Evolutionary conservation across 2,329 filamentous ascomycete species (phyloP), one percentile per base, ranked within the genome.

Genomic region (Pestalotiopsis sp.): DNA sequence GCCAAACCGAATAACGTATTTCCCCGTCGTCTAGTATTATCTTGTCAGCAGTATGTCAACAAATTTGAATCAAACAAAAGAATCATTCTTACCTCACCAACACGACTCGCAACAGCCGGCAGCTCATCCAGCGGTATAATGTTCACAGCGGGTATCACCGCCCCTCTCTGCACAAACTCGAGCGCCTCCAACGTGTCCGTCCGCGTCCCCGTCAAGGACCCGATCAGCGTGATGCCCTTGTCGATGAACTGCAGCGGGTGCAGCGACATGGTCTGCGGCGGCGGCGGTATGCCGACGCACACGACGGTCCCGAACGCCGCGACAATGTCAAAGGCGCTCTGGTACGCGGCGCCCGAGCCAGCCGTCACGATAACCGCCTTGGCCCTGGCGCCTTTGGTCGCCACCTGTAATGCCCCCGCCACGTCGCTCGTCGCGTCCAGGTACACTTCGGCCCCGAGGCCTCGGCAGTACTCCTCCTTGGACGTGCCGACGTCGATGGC

Each of bases 181-280:
- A 83, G 72, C 1, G 82, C 82, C 68, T 83, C 82, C 0, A 80
- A 66, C 0, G 81, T 81, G 65, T 84, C 82, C 2, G 71, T 71
- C 13, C 79, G 70, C 4, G 79, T 81, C 0, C 81, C 82, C 0
- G 82, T 80, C 7, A 76, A 60, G 0, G 79, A 79, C 0, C 80
- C 81, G 12, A 79, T 68, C 0, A 83, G 67, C n/a, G 68, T 74
- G 66, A 77, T 78, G 0, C 81, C 81, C 3, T 72, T 73, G 6
- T 76, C 75, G 13, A 83, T 80, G 1, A 83, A 72, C 9, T 70
- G 73, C 0, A 80, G 56, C 2, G 82, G 82, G 62, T 82, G 80
- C 4, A 83, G 69, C 4, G 49, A 69, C 14, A 79, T 71, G 1
- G 70, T 67, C 38, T 71, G 67, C 45, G 73, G 70, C 0, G 74